Evolutionary conservation across 306 rosid species (phyloP).

Genomic region (Begonia fuchsioides): DNA sequence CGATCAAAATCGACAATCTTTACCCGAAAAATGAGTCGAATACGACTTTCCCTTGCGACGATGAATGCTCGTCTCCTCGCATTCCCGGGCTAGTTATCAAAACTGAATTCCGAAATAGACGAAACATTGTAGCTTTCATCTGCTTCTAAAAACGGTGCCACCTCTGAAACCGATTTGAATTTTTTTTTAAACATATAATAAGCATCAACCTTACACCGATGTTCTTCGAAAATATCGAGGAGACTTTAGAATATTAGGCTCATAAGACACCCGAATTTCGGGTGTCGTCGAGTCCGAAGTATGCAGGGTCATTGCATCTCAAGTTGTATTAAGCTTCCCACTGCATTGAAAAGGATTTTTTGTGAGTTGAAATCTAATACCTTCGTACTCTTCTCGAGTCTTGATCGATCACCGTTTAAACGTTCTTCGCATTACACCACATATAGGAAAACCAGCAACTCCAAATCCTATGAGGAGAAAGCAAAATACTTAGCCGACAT

Average conservation of each 20-base stretch:
- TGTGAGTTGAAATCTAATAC: slow-evolving; percentile 31
- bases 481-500: slow-evolving; percentile 4
- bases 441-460: slow-evolving; percentile 22
- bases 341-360: slow-evolving; percentile 54
- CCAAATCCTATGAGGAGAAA: slow-evolving; percentile 25
- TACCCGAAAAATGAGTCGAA: too few species aligned
- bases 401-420: slow-evolving; percentile 72
- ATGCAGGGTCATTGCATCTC: slow-evolving; percentile 67
- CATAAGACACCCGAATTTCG: slow-evolving; percentile 89
- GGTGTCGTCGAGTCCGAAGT: slow-evolving; percentile 43
- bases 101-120: slow-evolving; percentile 35
- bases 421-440: slow-evolving; percentile 67
- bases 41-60: too few species aligned
- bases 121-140: slow-evolving; percentile 32
- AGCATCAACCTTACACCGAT: slow-evolving; percentile 58
- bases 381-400: slow-evolving; percentile 70
- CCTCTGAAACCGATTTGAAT: slow-evolving; percentile 57
- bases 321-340: slow-evolving; percentile 30
- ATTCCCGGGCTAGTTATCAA: slow-evolving; percentile 49
- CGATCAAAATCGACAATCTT: too few species aligned
- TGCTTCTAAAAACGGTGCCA: slow-evolving; percentile 33
- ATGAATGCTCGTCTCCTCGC: slow-evolving; percentile 14
- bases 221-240: slow-evolving; percentile 65
- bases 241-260: slow-evolving; percentile 63
- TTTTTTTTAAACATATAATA: slow-evolving; percentile 57